Evolutionary conservation across 2,329 filamentous ascomycete species (phyloP).

Genomic region (Phaeosphaeriaceae sp.): DNA sequence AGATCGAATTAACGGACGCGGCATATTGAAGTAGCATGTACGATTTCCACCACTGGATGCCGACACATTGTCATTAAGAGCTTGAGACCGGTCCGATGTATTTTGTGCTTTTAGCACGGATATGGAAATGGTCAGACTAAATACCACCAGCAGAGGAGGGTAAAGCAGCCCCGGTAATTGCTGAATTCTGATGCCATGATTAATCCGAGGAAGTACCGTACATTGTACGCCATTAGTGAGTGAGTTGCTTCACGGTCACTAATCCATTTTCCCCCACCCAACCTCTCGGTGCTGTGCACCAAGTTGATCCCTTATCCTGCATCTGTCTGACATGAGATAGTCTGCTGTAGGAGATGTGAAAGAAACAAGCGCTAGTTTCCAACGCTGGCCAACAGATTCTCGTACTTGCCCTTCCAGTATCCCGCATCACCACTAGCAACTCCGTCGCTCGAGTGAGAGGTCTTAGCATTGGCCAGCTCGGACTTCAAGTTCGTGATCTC

Average conservation of each 20-base stretch:
- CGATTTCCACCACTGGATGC: too few species aligned
- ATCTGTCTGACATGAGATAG: background rate
- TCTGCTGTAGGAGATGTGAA: background rate
- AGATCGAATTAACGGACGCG: too few species aligned
- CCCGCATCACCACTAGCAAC: slow-evolving; percentile 8
- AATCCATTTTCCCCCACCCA: background rate
- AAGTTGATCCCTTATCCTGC: background rate
- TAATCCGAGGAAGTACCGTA: background rate
- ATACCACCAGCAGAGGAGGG: background rate
- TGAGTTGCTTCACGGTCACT: background rate
- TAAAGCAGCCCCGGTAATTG: background rate
- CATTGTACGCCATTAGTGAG: background rate
- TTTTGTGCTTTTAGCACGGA: too few species aligned
- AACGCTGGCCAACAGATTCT: slow-evolving; percentile 24
- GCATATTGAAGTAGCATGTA: too few species aligned
- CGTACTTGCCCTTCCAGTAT: slow-evolving; percentile 39
- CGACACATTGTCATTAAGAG: too few species aligned
- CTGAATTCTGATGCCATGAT: background rate
- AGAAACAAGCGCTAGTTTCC: slow-evolving; percentile 2
- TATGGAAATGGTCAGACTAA: too few species aligned
- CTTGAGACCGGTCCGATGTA: too few species aligned
- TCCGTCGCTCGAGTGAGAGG: slow-evolving; percentile 17
- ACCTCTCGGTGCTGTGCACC: background rate
- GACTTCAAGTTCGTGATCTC: slow-evolving; percentile 24
- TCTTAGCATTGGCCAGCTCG: slow-evolving; percentile 22